A percentile compares a stretch with the other conserved stretches of the same genome.
Evolutionary conservation across 306 rosid genomes (phyloP).

Genomic region (Cucumis cinereus): DNA sequence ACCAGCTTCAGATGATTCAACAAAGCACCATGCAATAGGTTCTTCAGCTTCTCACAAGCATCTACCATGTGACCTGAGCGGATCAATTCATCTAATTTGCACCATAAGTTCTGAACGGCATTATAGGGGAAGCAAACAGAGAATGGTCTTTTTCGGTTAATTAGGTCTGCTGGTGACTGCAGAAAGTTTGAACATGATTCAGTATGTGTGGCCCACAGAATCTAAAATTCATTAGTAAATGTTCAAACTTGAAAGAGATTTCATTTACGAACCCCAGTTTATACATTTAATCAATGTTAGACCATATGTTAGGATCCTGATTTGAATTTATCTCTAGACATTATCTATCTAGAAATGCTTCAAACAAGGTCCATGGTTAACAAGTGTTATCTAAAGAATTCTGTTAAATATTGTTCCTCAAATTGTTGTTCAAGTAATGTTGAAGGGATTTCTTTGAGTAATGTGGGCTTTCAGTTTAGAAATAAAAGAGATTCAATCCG

Average conservation of each 20-base stretch:
- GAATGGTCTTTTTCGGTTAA: constrained; percentile 62
- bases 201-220: background rate
- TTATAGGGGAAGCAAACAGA: constrained; percentile 89
- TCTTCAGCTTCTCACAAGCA: constrained; percentile 61
- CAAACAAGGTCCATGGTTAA: background rate
- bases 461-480: background rate
- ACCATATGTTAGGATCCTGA: background rate
- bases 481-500: background rate
- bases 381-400: background rate
- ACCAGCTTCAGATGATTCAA: constrained; percentile 58
- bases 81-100: constrained; percentile 61
- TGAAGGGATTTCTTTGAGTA: background rate
- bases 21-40: constrained; percentile 49
- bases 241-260: background rate
- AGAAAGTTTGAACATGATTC: constrained; percentile 12
- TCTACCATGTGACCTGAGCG: constrained; percentile 70
- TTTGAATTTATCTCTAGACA: background rate
- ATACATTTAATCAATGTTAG: background rate
- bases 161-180: constrained; percentile 65
- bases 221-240: background rate
- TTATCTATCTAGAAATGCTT: background rate
- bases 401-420: background rate
- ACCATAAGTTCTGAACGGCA: constrained; percentile 53
- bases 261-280: background rate
- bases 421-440: background rate